Evolutionary conservation across 2,329 filamentous ascomycete genomes (phyloP).

Genomic region (Bipolaris victoriae): DNA sequence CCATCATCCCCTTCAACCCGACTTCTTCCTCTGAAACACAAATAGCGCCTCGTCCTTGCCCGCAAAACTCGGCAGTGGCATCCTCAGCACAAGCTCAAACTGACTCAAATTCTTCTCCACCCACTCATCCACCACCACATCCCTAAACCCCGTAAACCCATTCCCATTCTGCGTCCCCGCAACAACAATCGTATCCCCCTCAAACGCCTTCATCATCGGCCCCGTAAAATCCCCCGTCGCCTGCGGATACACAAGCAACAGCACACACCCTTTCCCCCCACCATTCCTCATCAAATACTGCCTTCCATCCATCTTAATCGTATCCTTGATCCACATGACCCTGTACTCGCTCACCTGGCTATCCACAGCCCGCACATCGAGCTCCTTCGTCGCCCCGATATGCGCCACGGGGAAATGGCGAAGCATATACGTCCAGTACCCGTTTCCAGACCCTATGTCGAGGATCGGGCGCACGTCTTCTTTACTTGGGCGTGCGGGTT

Average conservation of each 20-base stretch:
- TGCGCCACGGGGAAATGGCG: conserved; percentile 69
- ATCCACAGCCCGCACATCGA: conserved; percentile 68
- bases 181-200: conserved; percentile 69
- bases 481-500: conserved; percentile 38
- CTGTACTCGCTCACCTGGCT: conserved; percentile 72
- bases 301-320: conserved; percentile 65
- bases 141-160: conserved; percentile 73
- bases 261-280: conserved; percentile 61
- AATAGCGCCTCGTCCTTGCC: conserved; percentile 79
- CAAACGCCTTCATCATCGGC: conserved; percentile 65
- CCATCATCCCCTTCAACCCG: background rate
- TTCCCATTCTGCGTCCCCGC: conserved; percentile 77
- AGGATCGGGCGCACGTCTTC: conserved; percentile 59
- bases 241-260: conserved; percentile 76
- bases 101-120: conserved; percentile 63
- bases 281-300: conserved; percentile 58
- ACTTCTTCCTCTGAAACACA: conserved; percentile 59
- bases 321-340: conserved; percentile 72
- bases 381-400: conserved; percentile 59
- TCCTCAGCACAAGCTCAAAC: conserved; percentile 67
- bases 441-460: conserved; percentile 74
- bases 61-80: conserved; percentile 74
- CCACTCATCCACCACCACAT: conserved; percentile 69
- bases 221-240: conserved; percentile 71
- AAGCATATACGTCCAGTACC: conserved; percentile 78